Evolutionary conservation across 2,329 filamentous ascomycete species (phyloP), one percentile per base, ranked within the genome.

Genomic region (Gnomoniopsis smithogilvyi): DNA sequence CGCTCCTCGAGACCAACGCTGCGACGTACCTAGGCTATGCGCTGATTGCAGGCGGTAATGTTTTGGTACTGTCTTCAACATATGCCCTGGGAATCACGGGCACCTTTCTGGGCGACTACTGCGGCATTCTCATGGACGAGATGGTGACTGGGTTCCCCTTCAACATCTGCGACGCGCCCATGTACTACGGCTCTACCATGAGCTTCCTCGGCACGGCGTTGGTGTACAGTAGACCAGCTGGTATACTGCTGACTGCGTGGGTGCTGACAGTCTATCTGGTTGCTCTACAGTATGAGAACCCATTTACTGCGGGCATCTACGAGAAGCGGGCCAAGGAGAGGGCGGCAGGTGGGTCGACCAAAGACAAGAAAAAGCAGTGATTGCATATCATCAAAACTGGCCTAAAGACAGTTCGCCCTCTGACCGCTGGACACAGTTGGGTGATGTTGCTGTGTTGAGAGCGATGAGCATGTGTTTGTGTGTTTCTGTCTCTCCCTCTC

Each of bases 71-170:
- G 53, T 88, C 89, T 36, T 95, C 90, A 62, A 98, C 96, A 76
- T 97, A 87, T 86, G 90, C 88, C 36, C 86, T 99, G 45, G 95
- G 95, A 59, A 86, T 99, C 69, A 97, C 92, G 0, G 95, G 95
- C 63, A 99, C 95, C 41, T 99, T 97, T 73, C 81, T 99, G 38
- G 95, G 95, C 67, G 95, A 99, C 79, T 99, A 99, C 81, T 99
- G 98, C 72, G 95, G 95, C 67, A 97, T 98, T 73, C 81, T 99
- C 65, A 96, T 97, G 92, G 94, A 98, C 72, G 79, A 89, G 66
- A 94, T 94, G 68, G 93, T 99, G 54, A 96, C 92, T 14, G 89
- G 91, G 15, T 99, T 99, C 72, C 95, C 95, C 2, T 99, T 99
- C 82, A 98, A 90, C 74, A 83, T 98, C 62, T 93, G 89, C 56